Evolutionary conservation across 257 asterid genomes (phyloP), one percentile per base, ranked within the genome.

Genomic region (Thymus mandschuricus): DNA sequence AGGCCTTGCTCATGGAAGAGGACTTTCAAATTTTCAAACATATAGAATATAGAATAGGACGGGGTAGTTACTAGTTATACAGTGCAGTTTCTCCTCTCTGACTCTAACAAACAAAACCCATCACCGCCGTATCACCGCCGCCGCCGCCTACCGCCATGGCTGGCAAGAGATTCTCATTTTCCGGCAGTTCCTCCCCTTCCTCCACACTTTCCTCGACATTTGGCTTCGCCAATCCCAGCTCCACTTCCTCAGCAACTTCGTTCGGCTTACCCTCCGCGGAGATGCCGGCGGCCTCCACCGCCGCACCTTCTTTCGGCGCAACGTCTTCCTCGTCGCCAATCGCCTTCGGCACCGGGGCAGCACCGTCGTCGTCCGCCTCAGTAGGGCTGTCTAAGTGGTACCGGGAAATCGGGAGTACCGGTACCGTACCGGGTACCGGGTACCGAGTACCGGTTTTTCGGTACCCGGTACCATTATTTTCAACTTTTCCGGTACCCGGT

Each of bases 121-220:
- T 40, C 15, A 28, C 69, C 60, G 13, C 74, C 64, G 11, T 6
- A 51, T 28, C 76, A 15, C 60, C 69, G 64, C 57, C 57, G 15
- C 21, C 55, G 28, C 55, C 10, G 48, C 48, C 40, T 3, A 38
- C 41, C 41, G 41, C 41, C 41, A 84, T 84, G 89, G 85, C 79
- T 6, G 87, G 96, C 43, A 78, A 89, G 5, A 88, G 86, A 67
- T 85, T 86, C 41, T 45, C 69, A 64, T 38, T 38, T 38, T 4
- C 41, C 8, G 41, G 41, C 41, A 38, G 6, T 7, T 38, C 41
- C 41, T 4, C 40, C 40, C 21, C 21, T 21, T 35, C 40, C 40
- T 35, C 40, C 40, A 3, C 40, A 35, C 5, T 35, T 35, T 35
- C 40, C 40, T 35, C 41, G 1, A 4, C 41, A 5, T 45, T 64